phyloP scores from a whole-genome alignment of 2,329 filamentous ascomycete species.

The Fusarium floridanum region DNA sequence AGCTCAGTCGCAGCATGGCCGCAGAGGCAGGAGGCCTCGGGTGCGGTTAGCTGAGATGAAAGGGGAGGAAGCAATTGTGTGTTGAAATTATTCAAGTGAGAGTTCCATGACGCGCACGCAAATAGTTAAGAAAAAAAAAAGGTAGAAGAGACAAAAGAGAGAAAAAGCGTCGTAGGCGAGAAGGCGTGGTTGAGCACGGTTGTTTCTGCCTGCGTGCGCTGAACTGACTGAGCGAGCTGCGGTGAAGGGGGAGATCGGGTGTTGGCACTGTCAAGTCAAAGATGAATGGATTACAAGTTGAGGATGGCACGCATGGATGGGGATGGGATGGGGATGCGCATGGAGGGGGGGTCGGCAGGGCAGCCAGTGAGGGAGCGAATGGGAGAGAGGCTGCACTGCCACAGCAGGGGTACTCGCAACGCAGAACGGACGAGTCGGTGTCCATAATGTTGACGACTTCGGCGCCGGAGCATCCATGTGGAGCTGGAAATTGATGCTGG shows the following conservation, averaged over 20 bases:
- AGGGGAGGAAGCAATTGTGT: slow-evolving; percentile 34
- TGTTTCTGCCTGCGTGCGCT: slow-evolving; percentile 17
- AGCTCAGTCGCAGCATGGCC: slow-evolving; percentile 49
- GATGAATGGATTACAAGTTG: slow-evolving; percentile 35
- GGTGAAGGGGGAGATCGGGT: slow-evolving; percentile 35
- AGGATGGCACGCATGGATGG: slow-evolving; percentile 25
- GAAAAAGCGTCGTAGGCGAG: slow-evolving; percentile 18
- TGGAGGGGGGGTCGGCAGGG: slow-evolving; percentile 39
- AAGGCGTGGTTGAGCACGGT: slow-evolving; percentile 47
- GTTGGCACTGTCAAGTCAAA: slow-evolving; percentile 19
- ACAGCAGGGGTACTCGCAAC: slow-evolving; percentile 22
- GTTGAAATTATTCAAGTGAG: slow-evolving; percentile 32
- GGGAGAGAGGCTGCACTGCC: slow-evolving; percentile 35
- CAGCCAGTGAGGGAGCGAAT: slow-evolving; percentile 24
- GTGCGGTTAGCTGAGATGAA: slow-evolving; percentile 23
- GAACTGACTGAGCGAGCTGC: slow-evolving; percentile 16
- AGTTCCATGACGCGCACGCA: slow-evolving; percentile 38
- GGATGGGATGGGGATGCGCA: slow-evolving; percentile 13
- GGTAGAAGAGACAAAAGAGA: not conserved
- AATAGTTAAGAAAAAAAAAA: not conserved
- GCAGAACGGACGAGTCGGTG: slow-evolving; percentile 32
- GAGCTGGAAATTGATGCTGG: slow-evolving; percentile 29
- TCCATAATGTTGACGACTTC: slow-evolving; percentile 19
- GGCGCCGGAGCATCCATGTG: slow-evolving; percentile 32
- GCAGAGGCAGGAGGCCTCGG: slow-evolving; percentile 44